Base-by-base conservation (phyloP, 441 rosid genomes). In the Brassica hybrid region DNA sequence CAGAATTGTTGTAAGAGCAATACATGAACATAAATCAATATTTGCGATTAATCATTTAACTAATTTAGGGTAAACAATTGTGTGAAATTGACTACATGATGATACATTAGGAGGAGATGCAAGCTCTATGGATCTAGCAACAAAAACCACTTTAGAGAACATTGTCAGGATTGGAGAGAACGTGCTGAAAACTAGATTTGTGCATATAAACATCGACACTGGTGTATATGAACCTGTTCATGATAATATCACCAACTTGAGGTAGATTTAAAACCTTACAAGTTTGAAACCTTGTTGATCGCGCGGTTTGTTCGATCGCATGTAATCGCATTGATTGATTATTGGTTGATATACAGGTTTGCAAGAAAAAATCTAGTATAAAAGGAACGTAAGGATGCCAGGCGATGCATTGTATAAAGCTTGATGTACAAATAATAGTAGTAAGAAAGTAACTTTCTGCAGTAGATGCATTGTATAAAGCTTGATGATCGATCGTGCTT, bases 1-100 rank as follows among this genome's bases (percentile, higher is more conserved):
- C 21, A 71, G 87, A 25, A 83, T 87, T 56, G 76, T 83, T 11
- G 89, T 85, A 84, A 76, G 83, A 64, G 21, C 19, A 9, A n/a
- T 62, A 30, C 43, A 54, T 54, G 17, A 48, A 48, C 21, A 54
- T 16, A 16, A n/a, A 48, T 4, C 17, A 48, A 48, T 7, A 48
- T 48, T 48, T 48, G 17, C 5, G 54, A 48, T 48, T 48, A 48
- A 48, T 48, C 54, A 48, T 48, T 5, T 45, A 36, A 8, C 2
- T 36, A 8, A 36, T 36, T 27, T 27, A 27, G 27, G 32, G 32
- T 3, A 27, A 41, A 8, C 1, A 34, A 30, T 30, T 19, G 56
- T 6, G 5, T 7, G 43, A 41, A 58, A 75, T 66, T 23, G 4
- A 43, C 14, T 11, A 41, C 50, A 88, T 89, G 87, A 84, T 71